Evolutionary conservation across 176 grass and related monocot species (phyloP).

Genomic region (Avena atlantica): DNA sequence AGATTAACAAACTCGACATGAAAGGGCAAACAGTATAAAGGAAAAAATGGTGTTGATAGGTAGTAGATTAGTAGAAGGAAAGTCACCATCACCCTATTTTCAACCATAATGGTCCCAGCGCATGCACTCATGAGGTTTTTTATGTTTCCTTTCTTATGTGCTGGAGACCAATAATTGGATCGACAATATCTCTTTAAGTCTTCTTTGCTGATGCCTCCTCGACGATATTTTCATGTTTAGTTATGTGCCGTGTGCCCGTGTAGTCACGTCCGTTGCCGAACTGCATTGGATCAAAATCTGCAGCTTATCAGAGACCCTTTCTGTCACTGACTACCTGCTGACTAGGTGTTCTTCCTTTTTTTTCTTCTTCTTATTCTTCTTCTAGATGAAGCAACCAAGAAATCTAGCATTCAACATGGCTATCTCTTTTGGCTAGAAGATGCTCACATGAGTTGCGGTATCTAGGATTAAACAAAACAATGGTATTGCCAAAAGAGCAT

Average conservation of each 20-base stretch:
- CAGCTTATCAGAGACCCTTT: not conserved
- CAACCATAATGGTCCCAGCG: conserved; percentile 29
- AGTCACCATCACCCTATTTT: conserved; percentile 34
- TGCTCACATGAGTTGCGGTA: not conserved
- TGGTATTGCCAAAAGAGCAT: not conserved
- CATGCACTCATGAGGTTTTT: not conserved
- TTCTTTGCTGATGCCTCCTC: not conserved
- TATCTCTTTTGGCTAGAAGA: not conserved
- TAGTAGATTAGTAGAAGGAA: conserved; percentile 45
- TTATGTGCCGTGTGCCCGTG: not conserved
- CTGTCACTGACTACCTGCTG: too few relatives aligned
- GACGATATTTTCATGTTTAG: not conserved
- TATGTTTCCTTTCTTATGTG: not conserved
- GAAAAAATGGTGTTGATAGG: conserved; percentile 7
- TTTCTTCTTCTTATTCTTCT: not conserved
- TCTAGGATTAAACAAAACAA: not conserved
- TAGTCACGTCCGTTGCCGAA: not conserved
- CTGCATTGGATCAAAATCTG: not conserved
- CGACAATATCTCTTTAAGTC: not conserved
- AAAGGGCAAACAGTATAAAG: not conserved
- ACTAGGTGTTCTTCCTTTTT: not conserved
- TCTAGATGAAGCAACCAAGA: conserved; percentile 13
- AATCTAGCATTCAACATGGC: not conserved
- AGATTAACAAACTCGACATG: conserved; percentile 29
- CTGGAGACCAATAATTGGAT: conserved; percentile 10